A percentile compares a stretch with the other conserved stretches of the same genome.
Conservation (phyloP, 2,329 filamentous ascomycete genomes). For the Fusarium sp. region DNA sequence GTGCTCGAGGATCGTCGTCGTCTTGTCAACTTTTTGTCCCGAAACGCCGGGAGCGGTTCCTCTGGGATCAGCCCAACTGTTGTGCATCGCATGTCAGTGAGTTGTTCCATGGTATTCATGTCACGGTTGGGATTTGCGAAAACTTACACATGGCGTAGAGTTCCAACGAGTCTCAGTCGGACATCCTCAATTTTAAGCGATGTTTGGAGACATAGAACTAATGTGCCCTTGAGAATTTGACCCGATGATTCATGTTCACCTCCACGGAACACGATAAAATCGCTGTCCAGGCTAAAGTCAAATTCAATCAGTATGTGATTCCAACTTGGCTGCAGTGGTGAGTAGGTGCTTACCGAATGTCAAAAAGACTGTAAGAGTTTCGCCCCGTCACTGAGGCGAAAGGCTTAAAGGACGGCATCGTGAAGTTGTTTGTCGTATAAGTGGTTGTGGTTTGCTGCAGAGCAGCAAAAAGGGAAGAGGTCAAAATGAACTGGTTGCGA, state of each 20-base stretch:
- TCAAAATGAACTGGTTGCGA: constrained; percentile 26
- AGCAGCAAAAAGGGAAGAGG: constrained; percentile 15
- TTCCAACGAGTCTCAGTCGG: constrained; percentile 77
- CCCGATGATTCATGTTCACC: constrained; percentile 80
- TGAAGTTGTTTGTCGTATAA: constrained; percentile 40
- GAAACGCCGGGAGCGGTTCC: constrained; percentile 69
- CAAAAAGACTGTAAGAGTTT: constrained; percentile 66
- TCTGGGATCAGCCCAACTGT: constrained; percentile 65
- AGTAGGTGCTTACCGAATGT: constrained; percentile 64
- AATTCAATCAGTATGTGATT: constrained; percentile 14
- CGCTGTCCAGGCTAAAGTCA: constrained; percentile 74
- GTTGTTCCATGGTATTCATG: background rate
- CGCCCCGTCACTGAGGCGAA: constrained; percentile 65
- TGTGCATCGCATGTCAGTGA: constrained; percentile 29
- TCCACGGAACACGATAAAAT: constrained; percentile 83
- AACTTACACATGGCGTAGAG: constrained; percentile 73
- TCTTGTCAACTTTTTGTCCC: constrained; percentile 70
- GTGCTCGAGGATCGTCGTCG: constrained; percentile 73
- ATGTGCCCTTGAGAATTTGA: constrained; percentile 77
- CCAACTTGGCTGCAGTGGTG: background rate
- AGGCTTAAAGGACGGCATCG: constrained; percentile 69
- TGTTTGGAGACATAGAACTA: constrained; percentile 79
- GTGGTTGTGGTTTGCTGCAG: constrained; percentile 27
- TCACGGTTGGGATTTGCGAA: background rate
- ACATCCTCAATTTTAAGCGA: constrained; percentile 79